These are phyloP conservation scores for Pascua sp. DNA, from an alignment of 1,284 basidiomycete species.

Conservation along the genomic window DNA sequence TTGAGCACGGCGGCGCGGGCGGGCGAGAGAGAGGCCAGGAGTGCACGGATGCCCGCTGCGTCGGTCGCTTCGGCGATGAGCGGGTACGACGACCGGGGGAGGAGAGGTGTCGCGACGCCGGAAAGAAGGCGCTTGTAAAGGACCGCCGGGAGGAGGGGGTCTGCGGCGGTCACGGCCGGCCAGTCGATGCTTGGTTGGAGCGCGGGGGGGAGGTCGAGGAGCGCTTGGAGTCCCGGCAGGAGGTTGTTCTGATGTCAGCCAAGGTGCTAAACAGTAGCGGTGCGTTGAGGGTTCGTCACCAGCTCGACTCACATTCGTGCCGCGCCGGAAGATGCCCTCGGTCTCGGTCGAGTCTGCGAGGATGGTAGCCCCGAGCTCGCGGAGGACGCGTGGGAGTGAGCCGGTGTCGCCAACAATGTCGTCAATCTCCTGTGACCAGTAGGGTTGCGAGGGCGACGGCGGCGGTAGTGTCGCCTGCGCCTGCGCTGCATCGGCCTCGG, in stretches of 20 bases:
- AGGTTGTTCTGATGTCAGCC: conserved; percentile 19
- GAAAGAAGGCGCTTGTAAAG: conserved; percentile 9
- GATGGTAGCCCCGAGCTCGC: conserved; percentile 27
- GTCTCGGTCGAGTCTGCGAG: conserved; percentile 23
- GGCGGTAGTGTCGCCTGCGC: too few relatives aligned
- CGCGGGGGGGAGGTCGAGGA: conserved; percentile 27
- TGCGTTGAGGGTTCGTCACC: too few relatives aligned
- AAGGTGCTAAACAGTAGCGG: background rate
- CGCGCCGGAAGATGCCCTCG: conserved; percentile 40
- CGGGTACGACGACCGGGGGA: conserved; percentile 20
- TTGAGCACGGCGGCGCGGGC: conserved; percentile 14
- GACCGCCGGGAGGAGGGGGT: conserved; percentile 34
- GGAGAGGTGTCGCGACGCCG: conserved; percentile 14
- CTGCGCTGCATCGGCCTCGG: background rate
- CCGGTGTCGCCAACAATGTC: conserved; percentile 22
- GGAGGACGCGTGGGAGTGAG: conserved; percentile 22
- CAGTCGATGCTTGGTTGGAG: conserved; percentile 34
- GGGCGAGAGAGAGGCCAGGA: conserved; percentile 22
- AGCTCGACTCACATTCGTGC: conserved; percentile 26
- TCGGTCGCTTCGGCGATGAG: conserved; percentile 13
- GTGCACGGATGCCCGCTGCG: background rate
- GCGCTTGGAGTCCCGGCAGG: conserved; percentile 13
- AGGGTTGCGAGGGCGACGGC: background rate
- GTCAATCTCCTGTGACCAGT: conserved; percentile 15
- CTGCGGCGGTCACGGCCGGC: conserved; percentile 27